These are phyloP conservation scores for Apiospora aurea DNA, from an alignment of 2,329 filamentous ascomycete species.

Conservation along the genomic window DNA sequence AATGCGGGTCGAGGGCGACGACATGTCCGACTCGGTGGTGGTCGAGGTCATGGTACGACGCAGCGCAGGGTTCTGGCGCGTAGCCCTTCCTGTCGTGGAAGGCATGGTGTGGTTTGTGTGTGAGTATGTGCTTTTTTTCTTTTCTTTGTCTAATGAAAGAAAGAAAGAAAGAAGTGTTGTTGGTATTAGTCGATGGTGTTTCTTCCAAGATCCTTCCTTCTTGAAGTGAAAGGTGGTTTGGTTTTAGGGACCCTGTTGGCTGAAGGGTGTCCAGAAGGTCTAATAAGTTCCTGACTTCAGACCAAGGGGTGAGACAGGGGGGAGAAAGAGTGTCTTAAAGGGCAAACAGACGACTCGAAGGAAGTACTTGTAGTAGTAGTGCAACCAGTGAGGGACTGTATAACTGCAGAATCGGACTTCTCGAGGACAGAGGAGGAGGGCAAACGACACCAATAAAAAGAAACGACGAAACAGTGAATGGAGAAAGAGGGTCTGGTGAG, in stretches of 20 bases:
- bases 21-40: constrained; percentile 51
- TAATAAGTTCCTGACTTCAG: constrained; percentile 18
- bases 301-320: constrained; percentile 8
- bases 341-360: not conserved
- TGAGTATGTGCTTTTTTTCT: not conserved
- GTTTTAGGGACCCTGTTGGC: not conserved
- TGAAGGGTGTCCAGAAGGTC: not conserved
- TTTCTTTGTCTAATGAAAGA: not conserved
- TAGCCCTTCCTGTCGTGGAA: constrained; percentile 50
- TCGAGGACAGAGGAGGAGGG: not conserved
- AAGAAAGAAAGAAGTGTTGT: not conserved
- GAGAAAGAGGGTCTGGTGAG: not conserved
- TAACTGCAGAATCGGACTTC: not conserved
- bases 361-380: not conserved
- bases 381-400: not conserved
- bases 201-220: constrained; percentile 11
- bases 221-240: not conserved
- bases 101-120: constrained; percentile 48
- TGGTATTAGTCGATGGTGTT: not conserved
- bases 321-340: not conserved
- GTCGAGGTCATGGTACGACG: constrained; percentile 55
- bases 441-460: constrained; percentile 16
- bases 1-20: constrained; percentile 61
- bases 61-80: constrained; percentile 52
- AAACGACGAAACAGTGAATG: constrained; percentile 7